Percentiles rank a stretch among this genome's conserved stretches.
Conservation (phyloP, 2,329 filamentous ascomycete species). For the Pseudocercospora fuligena region DNA sequence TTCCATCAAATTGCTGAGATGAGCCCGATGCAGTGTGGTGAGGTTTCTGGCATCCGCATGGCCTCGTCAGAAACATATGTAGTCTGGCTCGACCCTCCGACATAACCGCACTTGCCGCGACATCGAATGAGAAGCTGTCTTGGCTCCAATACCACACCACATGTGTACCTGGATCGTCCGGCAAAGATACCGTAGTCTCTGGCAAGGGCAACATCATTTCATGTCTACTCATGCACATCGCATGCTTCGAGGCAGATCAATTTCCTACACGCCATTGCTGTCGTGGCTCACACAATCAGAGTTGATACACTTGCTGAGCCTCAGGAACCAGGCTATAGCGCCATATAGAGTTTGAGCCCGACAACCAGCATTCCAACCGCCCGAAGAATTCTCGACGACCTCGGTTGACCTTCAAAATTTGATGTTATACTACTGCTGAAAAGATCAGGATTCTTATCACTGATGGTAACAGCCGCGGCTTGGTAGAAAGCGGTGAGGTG, state of each 20-base stretch:
- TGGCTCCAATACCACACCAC: slow-evolving; percentile 19
- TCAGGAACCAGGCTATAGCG: background rate
- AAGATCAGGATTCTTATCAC: too few relatives aligned
- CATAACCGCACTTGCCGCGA: slow-evolving; percentile 22
- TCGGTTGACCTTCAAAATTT: background rate
- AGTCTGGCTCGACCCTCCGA: slow-evolving; percentile 18
- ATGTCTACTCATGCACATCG: too few relatives aligned
- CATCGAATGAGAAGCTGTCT: slow-evolving; percentile 17
- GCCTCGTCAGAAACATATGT: slow-evolving; percentile 18
- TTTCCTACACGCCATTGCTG: background rate
- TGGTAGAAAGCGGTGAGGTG: too few relatives aligned
- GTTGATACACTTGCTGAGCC: background rate
- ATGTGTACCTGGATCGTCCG: slow-evolving; percentile 3
- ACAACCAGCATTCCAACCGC: background rate
- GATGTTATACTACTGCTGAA: too few relatives aligned
- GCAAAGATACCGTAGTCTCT: background rate
- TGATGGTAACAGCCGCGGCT: too few relatives aligned
- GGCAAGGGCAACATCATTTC: too few relatives aligned
- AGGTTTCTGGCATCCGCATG: slow-evolving; percentile 12
- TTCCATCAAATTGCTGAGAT: slow-evolving; percentile 16
- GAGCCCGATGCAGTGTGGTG: slow-evolving; percentile 6
- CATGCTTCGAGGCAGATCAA: background rate
- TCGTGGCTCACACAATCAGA: too few relatives aligned
- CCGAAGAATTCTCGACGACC: slow-evolving; percentile 1
- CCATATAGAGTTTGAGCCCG: background rate